Evolutionary conservation across 176 grass and related monocot genomes (phyloP), one percentile per base, ranked within the genome.

Genomic region (Thalia dealbata): DNA sequence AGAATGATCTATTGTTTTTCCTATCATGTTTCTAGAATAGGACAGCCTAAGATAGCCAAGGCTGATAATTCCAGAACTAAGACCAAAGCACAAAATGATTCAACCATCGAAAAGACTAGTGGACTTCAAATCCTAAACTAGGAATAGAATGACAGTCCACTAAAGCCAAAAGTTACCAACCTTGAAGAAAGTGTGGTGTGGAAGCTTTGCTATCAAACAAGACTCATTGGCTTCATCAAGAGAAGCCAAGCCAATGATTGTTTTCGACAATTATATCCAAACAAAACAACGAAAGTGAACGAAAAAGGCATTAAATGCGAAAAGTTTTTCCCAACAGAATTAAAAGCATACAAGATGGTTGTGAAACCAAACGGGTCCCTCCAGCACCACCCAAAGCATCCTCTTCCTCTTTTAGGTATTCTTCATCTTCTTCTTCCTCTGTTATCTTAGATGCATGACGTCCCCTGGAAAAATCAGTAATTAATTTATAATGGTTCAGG

Each of bases 361-460:
- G 89, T 7, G 76, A 72, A 71, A 90, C 10, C 67, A 96, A 84
- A 38, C 87, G 82, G 58, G 93, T 96, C 8, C 89, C 93, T 14
- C 80, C 92, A 28, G 87, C 71, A 81, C 79, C 87, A 84, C 78
- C 79, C 76, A 96, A 84, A 23, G 73, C 82, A 74, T 92, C 93
- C 83, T 96, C 93, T 76, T 88, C 93, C 76, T 96, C 93, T 78
- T 90, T 86, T 21, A 96, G 89, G 82, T 79, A 96, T 68, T 90
- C 87, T 75, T 96, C 93, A 30, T 96, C 89, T 72, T 96, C 93
- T 86, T 96, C 93, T 74, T 96, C 93, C 81, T 84, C 89, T 10
- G 89, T 92, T 77, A 92, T 69, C 78, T 96, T 96, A 55, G 93
- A 88, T 14, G 85, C 82, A 84, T 92, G 93, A 18, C 93, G 93